Evolutionary conservation across 2,329 filamentous ascomycete species (phyloP), one percentile per base, ranked within the genome.

Genomic region (Pseudonectria buxi): DNA sequence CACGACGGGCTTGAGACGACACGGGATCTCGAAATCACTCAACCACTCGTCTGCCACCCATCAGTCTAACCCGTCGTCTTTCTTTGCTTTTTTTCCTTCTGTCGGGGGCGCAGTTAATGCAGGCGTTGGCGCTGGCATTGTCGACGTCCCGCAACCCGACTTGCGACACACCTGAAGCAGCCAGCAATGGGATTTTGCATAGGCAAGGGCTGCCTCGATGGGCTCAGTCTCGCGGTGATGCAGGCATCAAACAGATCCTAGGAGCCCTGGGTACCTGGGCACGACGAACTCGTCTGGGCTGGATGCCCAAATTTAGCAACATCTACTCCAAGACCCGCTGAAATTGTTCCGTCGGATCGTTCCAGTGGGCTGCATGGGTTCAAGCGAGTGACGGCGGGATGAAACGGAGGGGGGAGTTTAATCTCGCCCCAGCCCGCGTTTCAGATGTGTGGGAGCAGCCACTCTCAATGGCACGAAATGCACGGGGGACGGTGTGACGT

Each of bases 401-500:
- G 46, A 53, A 51, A 41, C 48, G 37, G 35, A 22, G 9, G 18
- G 18, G 18, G 18, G 45, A 50, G 50, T 49, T 47, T 39, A 51
- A 46, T 50, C 46, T 40, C 26, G 24, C 25, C 44, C 40, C 37
- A 15, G 39, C 37, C 43, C 35, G 33, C 27, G 49, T 52, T 53
- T 53, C 47, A 53, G 47, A 53, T 44, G 41, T 47, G 41, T 47
- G 46, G 41, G 40, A 48, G 41, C 37, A 38, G 36, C 41, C 25
- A 31, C 29, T 13, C 42, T 29, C 50, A 51, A 53, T 50, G 37
- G 33, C 25, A 33, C 10, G 14, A 13, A 22, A 22, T 12, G 27
- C 24, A 29, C 25, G 10, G 36, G 36, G 49, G 46, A 53, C 50
- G 50, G 44, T 53, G 50, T 53, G 50, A 53, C 43, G 50, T 35